Conservation (phyloP, 768 basidiomycete genomes). For the Cyclocybe cylindracea region DNA sequence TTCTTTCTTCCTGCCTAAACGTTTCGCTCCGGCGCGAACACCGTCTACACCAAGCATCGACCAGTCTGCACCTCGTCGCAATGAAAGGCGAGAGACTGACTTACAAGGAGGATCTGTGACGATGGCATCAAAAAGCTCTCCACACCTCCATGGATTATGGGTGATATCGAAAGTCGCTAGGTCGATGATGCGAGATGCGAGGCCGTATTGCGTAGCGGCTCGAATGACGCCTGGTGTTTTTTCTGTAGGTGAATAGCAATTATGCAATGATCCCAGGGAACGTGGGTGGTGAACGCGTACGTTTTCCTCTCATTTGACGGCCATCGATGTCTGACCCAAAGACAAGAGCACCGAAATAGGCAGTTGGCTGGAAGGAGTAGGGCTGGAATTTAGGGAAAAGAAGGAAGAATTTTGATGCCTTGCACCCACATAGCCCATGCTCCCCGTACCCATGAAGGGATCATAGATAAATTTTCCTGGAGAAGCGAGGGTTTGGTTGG, state of each 20-base stretch:
- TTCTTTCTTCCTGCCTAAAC: slow-evolving; percentile 67
- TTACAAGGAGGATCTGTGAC: slow-evolving; percentile 93
- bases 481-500: slow-evolving; percentile 88
- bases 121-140: slow-evolving; percentile 91
- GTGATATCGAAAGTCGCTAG: slow-evolving; percentile 94
- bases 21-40: slow-evolving; percentile 85
- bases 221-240: slow-evolving; percentile 70
- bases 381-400: background rate
- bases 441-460: slow-evolving; percentile 93
- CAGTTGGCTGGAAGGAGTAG: slow-evolving; percentile 60
- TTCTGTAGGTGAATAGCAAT: slow-evolving; percentile 23
- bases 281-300: slow-evolving; percentile 34
- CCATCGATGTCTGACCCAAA: slow-evolving; percentile 98
- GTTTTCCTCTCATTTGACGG: slow-evolving; percentile 94
- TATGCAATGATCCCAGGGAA: background rate
- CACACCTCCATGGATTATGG: slow-evolving; percentile 83
- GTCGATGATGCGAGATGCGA: slow-evolving; percentile 73
- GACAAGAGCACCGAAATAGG: slow-evolving; percentile 84
- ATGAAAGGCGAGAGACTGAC: slow-evolving; percentile 21
- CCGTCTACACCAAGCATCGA: slow-evolving; percentile 60
- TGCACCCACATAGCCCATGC: slow-evolving; percentile 76
- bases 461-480: slow-evolving; percentile 94
- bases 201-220: slow-evolving; percentile 84
- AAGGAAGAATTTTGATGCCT: background rate
- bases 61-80: background rate